These are phyloP conservation scores for Trichoderma atrobrunneum DNA, from an alignment of 2,329 filamentous ascomycete genomes.

Conservation along the genomic window DNA sequence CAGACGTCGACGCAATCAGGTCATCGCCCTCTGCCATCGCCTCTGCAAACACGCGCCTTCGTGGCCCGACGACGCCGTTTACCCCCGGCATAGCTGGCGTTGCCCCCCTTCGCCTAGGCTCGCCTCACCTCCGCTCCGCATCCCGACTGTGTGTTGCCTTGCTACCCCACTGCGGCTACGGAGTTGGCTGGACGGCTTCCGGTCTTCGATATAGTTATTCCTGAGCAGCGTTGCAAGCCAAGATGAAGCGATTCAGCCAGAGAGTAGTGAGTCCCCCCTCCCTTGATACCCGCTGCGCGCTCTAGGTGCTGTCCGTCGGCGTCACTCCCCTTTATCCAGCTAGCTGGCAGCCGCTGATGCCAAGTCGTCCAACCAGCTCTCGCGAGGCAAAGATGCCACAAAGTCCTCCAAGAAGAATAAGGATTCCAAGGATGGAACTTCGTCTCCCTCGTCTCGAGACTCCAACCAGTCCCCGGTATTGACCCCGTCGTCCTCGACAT, in stretches of 20 bases:
- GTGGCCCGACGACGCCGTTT: constrained; percentile 14
- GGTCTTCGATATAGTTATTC: constrained; percentile 15
- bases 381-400: constrained; percentile 80
- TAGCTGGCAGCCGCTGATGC: constrained; percentile 4
- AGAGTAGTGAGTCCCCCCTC: constrained; percentile 56
- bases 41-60: constrained; percentile 9
- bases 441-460: constrained; percentile 68
- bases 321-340: constrained; percentile 22
- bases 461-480: constrained; percentile 59
- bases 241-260: constrained; percentile 97
- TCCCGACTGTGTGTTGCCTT: constrained; percentile 32
- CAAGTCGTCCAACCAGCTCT: constrained; percentile 61
- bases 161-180: constrained; percentile 27
- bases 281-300: constrained; percentile 11
- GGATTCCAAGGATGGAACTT: constrained; percentile 70
- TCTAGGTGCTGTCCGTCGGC: constrained; percentile 26
- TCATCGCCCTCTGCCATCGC: background rate
- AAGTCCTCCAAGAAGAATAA: constrained; percentile 80
- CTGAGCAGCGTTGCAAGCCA: constrained; percentile 37
- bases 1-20: background rate
- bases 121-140: constrained; percentile 25
- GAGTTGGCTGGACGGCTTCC: constrained; percentile 21
- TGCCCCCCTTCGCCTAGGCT: constrained; percentile 25
- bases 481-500: constrained; percentile 87
- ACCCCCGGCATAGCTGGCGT: constrained; percentile 15